Evolutionary conservation across 148 eudicot species (phyloP).

Genomic region (Rhododendron williamsianum): DNA sequence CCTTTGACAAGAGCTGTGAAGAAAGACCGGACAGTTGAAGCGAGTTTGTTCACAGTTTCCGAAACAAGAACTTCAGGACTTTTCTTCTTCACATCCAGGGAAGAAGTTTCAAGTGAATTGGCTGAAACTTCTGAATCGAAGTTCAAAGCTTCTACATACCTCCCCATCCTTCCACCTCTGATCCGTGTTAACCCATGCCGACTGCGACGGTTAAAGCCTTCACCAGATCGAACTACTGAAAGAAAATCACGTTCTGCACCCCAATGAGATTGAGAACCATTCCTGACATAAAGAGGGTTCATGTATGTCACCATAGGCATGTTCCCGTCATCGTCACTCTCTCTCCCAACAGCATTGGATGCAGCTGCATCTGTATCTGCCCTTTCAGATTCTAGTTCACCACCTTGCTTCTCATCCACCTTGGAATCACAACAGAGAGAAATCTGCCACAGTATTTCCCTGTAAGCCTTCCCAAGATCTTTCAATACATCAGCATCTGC

Average conservation of each 20-base stretch:
- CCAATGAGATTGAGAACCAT: slow-evolving; percentile 73
- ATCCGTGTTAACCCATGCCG: slow-evolving; percentile 83
- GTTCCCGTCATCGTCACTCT: slow-evolving; percentile 80
- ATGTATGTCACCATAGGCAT: slow-evolving; percentile 65
- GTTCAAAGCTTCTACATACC: slow-evolving; percentile 72
- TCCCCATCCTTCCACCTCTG: slow-evolving; percentile 78
- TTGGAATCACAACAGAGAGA: slow-evolving; percentile 69
- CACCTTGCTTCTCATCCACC: slow-evolving; percentile 64
- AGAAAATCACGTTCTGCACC: slow-evolving; percentile 74
- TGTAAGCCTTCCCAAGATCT: slow-evolving; percentile 78
- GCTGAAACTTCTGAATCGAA: slow-evolving; percentile 62
- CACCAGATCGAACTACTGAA: slow-evolving; percentile 73
- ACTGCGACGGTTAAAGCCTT: slow-evolving; percentile 82
- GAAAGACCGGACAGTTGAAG: slow-evolving; percentile 71
- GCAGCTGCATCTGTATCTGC: slow-evolving; percentile 48
- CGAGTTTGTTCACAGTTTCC: slow-evolving; percentile 69
- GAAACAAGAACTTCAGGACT: slow-evolving; percentile 73
- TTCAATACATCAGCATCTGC: slow-evolving; percentile 91
- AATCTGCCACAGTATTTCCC: slow-evolving; percentile 88
- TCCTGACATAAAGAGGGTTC: slow-evolving; percentile 70
- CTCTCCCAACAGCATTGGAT: slow-evolving; percentile 61
- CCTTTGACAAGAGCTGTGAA: slow-evolving; percentile 80
- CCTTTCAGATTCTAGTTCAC: slow-evolving; percentile 54
- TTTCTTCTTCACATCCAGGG: slow-evolving; percentile 63
- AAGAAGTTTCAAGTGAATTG: slow-evolving; percentile 41